phyloP scores from a whole-genome alignment of 2,329 filamentous ascomycete genomes.

The Dendrostoma leiphaemia region DNA sequence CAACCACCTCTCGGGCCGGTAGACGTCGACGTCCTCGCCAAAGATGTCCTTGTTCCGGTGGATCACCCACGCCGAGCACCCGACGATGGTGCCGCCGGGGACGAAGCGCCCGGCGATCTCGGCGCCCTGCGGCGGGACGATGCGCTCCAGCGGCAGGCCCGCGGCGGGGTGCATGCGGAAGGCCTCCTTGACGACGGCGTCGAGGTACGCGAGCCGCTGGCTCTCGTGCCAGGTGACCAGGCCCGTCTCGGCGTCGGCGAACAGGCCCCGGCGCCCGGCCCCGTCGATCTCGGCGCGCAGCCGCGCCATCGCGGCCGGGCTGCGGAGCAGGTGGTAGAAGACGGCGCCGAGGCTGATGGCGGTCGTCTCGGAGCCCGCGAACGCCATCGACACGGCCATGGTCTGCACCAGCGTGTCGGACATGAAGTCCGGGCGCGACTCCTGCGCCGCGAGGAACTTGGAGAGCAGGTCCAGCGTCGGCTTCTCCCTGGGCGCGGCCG shows the following conservation, averaged over 20 bases:
- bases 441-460: slow-evolving; percentile 69
- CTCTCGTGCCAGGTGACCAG: slow-evolving; percentile 67
- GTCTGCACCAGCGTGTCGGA: slow-evolving; percentile 66
- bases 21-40: slow-evolving; percentile 64
- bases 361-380: slow-evolving; percentile 27
- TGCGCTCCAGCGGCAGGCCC: slow-evolving; percentile 69
- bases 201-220: slow-evolving; percentile 71
- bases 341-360: slow-evolving; percentile 26
- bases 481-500: slow-evolving; percentile 32
- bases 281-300: slow-evolving; percentile 33
- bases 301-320: slow-evolving; percentile 21
- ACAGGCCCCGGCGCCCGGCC: slow-evolving; percentile 8
- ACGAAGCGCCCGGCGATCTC: slow-evolving; percentile 63
- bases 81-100: slow-evolving; percentile 70
- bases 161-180: slow-evolving; percentile 53
- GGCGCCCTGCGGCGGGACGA: slow-evolving; percentile 67
- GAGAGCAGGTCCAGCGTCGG: slow-evolving; percentile 60
- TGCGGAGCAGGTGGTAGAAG: slow-evolving; percentile 26
- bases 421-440: slow-evolving; percentile 70
- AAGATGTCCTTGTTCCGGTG: slow-evolving; percentile 66
- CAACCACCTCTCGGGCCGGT: slow-evolving; percentile 67
- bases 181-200: slow-evolving; percentile 44
- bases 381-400: slow-evolving; percentile 57
- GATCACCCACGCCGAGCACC: slow-evolving; percentile 73
- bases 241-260: slow-evolving; percentile 40